phyloP scores from a whole-genome alignment of 352 stramenopile species.

The Aphanomyces euteiches region DNA sequence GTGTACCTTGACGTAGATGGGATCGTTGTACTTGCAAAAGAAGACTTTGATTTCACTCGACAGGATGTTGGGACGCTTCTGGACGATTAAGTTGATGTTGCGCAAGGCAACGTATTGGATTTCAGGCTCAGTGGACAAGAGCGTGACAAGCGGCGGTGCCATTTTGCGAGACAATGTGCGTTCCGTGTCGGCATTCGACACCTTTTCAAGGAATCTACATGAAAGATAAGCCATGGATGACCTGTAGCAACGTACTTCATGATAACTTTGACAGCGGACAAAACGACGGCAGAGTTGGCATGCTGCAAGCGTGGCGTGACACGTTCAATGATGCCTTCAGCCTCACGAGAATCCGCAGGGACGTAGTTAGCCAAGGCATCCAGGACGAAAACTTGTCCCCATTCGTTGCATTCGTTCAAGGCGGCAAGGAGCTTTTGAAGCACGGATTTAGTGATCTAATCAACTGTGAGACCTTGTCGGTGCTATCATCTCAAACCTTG shows the following conservation, averaged over 20 bases:
- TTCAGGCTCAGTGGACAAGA: conserved; percentile 97
- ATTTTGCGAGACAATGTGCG: conserved; percentile 92
- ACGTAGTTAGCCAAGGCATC: conserved; percentile 95
- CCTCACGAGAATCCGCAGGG: conserved; percentile 93
- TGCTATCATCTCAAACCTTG: conserved; percentile 30
- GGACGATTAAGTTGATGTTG: conserved; percentile 99
- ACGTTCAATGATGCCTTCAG: conserved; percentile 98
- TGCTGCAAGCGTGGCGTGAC: conserved; percentile 97
- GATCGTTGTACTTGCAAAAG: conserved; percentile 99
- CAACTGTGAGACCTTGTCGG: no score
- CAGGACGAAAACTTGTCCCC: conserved; percentile 98
- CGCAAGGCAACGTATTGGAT: conserved; percentile 99
- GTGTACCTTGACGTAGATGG: conserved; percentile 79
- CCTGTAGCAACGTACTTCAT: conserved; percentile 54
- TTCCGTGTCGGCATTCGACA: conserved; percentile 92
- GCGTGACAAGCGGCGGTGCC: conserved; percentile 96
- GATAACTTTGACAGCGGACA: conserved; percentile 97
- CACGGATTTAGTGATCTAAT: conserved; percentile 93
- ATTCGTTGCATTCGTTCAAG: conserved; percentile 99
- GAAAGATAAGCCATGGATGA: background rate
- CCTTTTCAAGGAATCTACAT: conserved; percentile 91
- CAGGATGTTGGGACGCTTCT: conserved; percentile 95
- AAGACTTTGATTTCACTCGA: conserved; percentile 95
- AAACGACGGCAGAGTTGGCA: conserved; percentile 97
- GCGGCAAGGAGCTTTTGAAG: conserved; percentile 98